These are phyloP conservation scores for Psilocybe tampanensis DNA, from an alignment of 768 basidiomycete species.

Conservation along the genomic window DNA sequence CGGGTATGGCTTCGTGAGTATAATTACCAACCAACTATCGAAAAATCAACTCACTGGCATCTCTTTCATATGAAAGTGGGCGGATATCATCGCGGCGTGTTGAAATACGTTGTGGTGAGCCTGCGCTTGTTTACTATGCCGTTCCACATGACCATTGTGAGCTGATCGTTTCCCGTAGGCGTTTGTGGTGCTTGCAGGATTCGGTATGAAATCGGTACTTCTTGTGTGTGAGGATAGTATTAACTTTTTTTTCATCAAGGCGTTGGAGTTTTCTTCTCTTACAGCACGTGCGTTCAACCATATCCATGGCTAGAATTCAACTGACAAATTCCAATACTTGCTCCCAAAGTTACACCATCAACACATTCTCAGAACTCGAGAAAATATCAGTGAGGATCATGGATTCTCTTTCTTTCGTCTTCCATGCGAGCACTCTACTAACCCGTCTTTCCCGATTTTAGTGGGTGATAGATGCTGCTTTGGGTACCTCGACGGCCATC, in stretches of 20 bases:
- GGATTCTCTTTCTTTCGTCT: not conserved
- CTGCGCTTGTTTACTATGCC: not conserved
- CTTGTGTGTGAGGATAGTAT: no score
- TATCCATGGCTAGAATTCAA: not conserved
- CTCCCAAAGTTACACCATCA: conserved; percentile 32
- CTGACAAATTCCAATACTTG: not conserved
- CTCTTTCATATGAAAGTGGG: conserved; percentile 14
- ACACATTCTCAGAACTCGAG: conserved; percentile 31
- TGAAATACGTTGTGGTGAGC: conserved; percentile 28
- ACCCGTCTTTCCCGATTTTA: conserved; percentile 15
- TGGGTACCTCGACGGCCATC: conserved; percentile 43
- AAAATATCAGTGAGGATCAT: conserved; percentile 33
- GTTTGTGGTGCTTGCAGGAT: conserved; percentile 37
- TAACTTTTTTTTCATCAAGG: no score
- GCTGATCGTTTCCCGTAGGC: conserved; percentile 22
- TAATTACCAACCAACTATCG: not conserved
- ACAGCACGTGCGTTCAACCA: conserved; percentile 33
- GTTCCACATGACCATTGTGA: not conserved
- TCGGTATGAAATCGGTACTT: no score
- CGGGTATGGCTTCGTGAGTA: conserved; percentile 51
- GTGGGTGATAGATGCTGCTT: conserved; percentile 46
- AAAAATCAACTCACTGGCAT: not conserved
- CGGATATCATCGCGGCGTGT: conserved; percentile 26
- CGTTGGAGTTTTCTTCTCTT: conserved; percentile 32
- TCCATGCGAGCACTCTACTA: not conserved